Evolutionary conservation across 331 rosid genomes (phyloP), one percentile per base, ranked within the genome.

Genomic region (Dryas integrifolia): DNA sequence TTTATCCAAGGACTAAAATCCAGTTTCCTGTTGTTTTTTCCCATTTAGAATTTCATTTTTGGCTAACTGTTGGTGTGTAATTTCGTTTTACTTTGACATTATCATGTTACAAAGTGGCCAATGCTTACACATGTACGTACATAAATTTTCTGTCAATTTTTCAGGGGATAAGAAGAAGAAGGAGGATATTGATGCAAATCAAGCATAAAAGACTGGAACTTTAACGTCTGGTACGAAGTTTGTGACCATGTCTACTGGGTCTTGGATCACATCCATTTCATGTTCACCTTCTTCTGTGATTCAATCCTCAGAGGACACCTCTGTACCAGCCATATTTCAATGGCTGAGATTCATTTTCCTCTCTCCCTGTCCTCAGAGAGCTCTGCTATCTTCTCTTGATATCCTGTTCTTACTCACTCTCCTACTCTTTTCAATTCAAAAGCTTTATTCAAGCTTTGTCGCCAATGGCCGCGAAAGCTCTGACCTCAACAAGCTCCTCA

Each of bases 291-390:
- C 87, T 6, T 72, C 87, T 6, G 77, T 58, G 74, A 72, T 72
- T 63, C 79, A 74, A 58, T 65, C 86, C 79, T 76, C 88, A 2
- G 78, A 60, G 68, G 86, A 72, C 69, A 62, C 80, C 2, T 66
- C 84, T 13, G 3, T 61, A 57, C 53, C 88, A 73, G 30, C 79
- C 55, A 3, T 81, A 6, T 50, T 85, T 61, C 95, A 81, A 66
- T 88, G 96, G 96, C 82, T 90, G 18, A 73, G 87, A 82, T 94
- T 91, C 80, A 35, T 89, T 72, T 84, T 91, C 68, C 92, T 94
- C 56, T 86, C 97, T 5, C 96, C 98, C 14, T 94, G 98, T 45
- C 92, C 96, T 26, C 97, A 94, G 72, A 86, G 98, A 76, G 88
- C 88, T 75, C 71, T 94, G 14, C 65, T 84, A 2, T 85, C 96